Evolutionary conservation across 1,284 basidiomycete species (phyloP), one percentile per base, ranked within the genome.

Genomic region (Ustilago curta): DNA sequence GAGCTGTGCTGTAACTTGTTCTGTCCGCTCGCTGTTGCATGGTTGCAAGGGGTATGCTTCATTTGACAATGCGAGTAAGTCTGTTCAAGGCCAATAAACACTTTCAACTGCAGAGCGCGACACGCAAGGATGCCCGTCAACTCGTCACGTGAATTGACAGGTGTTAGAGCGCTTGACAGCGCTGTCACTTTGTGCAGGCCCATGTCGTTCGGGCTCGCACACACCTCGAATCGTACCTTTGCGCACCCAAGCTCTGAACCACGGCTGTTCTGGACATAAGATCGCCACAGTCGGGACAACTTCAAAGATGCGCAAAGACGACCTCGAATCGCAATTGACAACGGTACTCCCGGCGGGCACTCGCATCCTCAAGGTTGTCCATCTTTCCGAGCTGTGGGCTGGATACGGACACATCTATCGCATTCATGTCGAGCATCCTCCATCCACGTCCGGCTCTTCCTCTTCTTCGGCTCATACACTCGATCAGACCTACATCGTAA

Each of bases 321-420:
- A 65, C 29, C 44, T 70, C 21, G 31, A 50, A 4, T 16, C 29
- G 31, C 39, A 48, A 5, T 39, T 69, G 8, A 16, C 29, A 7
- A 51, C 65, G 6, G n/a, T 73, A 16, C 52, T 69, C 14, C 65
- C 60, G 7, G 4, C 55, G 6, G 58, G 54, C 8, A 40, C 42
- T 14, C 27, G 37, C 37, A 40, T 74, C 23, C 35, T 11, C 19
- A 50, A 45, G 31, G 49, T 51, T 7, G 37, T 48, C 1, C 69
- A 76, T 9, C 60, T 75, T 4, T 40, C 64, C 12, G 54, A 62
- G 23, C 63, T 78, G 11, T 78, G 76, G 76, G 69, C 68, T 18
- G 72, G 72, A 0, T 78, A 76, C 57, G 76, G 76, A 8, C 58
- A 62, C 45, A 67, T 75, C 29, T 72, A 47, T 45, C 62, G 64